Conservation (phyloP, 2,329 filamentous ascomycete species). For the Pseudogymnoascus sp. region DNA sequence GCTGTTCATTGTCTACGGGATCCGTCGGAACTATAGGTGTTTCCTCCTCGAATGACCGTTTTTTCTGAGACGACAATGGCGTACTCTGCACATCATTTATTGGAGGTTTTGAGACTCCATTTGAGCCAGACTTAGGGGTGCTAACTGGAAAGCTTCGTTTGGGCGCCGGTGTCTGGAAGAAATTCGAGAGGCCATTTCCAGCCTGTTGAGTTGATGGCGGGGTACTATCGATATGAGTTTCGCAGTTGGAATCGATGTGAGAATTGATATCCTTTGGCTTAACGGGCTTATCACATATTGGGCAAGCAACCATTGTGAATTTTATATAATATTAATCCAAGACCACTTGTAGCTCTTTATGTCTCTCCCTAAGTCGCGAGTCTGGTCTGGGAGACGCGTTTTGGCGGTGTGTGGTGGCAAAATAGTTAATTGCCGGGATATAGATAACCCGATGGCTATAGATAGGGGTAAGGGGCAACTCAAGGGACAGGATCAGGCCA, state of each 20-base stretch:
- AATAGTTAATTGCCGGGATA: background rate
- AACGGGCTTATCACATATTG: conserved; percentile 70
- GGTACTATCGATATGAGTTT: conserved; percentile 52
- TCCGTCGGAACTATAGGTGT: background rate
- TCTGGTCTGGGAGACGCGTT: background rate
- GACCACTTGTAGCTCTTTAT: background rate
- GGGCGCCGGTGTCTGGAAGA: conserved; percentile 55
- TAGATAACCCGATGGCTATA: background rate
- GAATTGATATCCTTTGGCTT: conserved; percentile 71
- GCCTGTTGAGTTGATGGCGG: conserved; percentile 31
- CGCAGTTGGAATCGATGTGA: conserved; percentile 82
- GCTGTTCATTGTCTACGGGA: conserved; percentile 11
- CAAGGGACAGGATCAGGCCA: background rate
- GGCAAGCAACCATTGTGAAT: conserved; percentile 57
- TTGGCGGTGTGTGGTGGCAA: background rate
- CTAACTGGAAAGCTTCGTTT: conserved; percentile 39
- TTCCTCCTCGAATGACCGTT: conserved; percentile 28
- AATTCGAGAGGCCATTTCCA: conserved; percentile 40
- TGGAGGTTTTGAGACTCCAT: conserved; percentile 30
- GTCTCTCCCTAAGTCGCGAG: background rate
- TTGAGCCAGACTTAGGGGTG: conserved; percentile 26
- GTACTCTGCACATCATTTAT: conserved; percentile 21
- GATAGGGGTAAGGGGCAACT: background rate
- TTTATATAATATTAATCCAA: background rate
- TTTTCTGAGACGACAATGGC: conserved; percentile 20